phyloP scores from a whole-genome alignment of 257 asterid species.

The Penstemon newberryi region DNA sequence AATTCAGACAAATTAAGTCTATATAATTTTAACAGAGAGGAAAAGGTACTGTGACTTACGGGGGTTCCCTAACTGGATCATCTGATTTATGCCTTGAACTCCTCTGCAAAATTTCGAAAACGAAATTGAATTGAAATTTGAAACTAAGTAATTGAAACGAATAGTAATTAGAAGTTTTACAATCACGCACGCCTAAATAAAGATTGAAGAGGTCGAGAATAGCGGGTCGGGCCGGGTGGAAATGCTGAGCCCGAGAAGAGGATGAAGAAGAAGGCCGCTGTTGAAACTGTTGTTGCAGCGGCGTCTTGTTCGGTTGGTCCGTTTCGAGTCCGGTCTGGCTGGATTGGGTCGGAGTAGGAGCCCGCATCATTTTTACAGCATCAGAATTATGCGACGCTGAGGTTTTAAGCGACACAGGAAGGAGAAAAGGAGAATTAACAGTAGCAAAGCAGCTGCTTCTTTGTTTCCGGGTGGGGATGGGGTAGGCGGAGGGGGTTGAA shows the following conservation, averaged over 20 bases:
- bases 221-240: slow-evolving; percentile 79
- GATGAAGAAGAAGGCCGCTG: slow-evolving; percentile 56
- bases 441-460: too few species aligned
- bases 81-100: slow-evolving; percentile 59
- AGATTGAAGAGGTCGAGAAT: slow-evolving; percentile 76
- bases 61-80: slow-evolving; percentile 70
- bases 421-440: background rate
- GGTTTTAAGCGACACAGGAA: background rate
- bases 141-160: background rate
- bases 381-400: background rate
- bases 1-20: too few species aligned
- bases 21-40: background rate
- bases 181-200: slow-evolving; percentile 65
- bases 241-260: slow-evolving; percentile 62
- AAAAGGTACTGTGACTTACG: slow-evolving; percentile 53
- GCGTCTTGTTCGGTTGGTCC: slow-evolving; percentile 51
- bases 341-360: slow-evolving; percentile 42
- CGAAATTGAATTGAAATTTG: background rate
- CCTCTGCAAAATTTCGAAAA: slow-evolving; percentile 44
- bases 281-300: slow-evolving; percentile 35
- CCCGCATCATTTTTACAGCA: slow-evolving; percentile 36
- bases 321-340: slow-evolving; percentile 44
- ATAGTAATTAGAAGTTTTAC: background rate
- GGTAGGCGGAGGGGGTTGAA: too few species aligned
- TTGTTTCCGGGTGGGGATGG: too few species aligned